Conservation (phyloP, 164 flowering plant genomes). For the Vitis cinerea region DNA sequence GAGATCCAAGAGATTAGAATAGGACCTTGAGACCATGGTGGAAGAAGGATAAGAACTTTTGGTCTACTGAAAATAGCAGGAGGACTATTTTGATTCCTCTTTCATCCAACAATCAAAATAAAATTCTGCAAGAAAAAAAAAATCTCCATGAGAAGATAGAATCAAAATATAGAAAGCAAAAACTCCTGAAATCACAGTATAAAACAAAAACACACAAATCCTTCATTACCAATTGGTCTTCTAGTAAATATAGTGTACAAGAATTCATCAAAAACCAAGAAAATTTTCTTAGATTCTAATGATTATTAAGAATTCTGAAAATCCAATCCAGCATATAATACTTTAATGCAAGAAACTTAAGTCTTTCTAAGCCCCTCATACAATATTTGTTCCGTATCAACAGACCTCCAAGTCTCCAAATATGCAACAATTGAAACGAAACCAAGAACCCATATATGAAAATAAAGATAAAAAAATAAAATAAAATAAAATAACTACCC, state of each 20-base stretch:
- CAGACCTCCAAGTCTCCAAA: neutral
- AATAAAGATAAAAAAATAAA: neutral
- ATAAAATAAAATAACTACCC: too few relatives aligned
- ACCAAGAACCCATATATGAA: neutral
- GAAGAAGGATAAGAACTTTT: neutral
- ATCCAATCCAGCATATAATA: neutral
- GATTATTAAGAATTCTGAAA: too few relatives aligned
- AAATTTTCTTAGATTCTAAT: too few relatives aligned
- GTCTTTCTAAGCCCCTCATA: too few relatives aligned
- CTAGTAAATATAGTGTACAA: too few relatives aligned
- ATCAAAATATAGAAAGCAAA: neutral
- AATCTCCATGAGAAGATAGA: neutral
- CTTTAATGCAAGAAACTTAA: too few relatives aligned
- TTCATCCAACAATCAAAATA: slow-evolving; percentile 2
- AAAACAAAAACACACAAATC: neutral
- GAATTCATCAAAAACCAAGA: too few relatives aligned
- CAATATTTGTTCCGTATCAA: neutral
- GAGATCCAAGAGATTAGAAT: slow-evolving; percentile 84
- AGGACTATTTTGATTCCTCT: slow-evolving; percentile 1
- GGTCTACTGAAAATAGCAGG: neutral
- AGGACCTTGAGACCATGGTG: slow-evolving; percentile 86
- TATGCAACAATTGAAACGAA: neutral
- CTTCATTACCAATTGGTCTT: too few relatives aligned
- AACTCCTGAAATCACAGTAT: slow-evolving; percentile 2
- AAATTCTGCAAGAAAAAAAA: slow-evolving; percentile 14